A percentile compares a stretch with the other conserved stretches of the same genome.
phyloP scores from a whole-genome alignment of 306 rosid species.

The Dalbergia oliveri region DNA sequence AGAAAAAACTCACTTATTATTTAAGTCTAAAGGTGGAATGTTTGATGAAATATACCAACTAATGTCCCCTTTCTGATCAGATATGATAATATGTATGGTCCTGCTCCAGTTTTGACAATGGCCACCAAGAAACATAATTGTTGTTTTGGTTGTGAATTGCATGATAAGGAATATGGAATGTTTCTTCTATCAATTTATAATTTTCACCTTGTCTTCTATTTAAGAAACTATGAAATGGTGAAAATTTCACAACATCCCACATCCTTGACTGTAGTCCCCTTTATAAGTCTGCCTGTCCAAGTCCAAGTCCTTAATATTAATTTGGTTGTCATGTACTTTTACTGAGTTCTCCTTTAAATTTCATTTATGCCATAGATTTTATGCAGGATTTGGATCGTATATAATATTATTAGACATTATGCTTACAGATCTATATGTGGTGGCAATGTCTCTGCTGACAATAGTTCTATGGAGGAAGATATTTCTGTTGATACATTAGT shows the following conservation, averaged over 20 bases:
- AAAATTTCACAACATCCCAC: background rate
- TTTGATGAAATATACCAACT: background rate
- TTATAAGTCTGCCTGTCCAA: background rate
- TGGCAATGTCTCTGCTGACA: conserved; percentile 33
- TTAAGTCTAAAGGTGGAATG: background rate
- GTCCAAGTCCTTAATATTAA: too few species aligned
- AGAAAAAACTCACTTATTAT: background rate
- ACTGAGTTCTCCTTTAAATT: background rate
- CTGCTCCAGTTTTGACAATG: background rate
- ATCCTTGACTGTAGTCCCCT: background rate
- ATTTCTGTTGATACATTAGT: conserved; percentile 61
- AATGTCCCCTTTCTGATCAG: background rate
- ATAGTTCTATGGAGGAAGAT: conserved; percentile 49
- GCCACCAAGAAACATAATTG: background rate
- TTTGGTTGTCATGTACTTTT: background rate
- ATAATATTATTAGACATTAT: background rate
- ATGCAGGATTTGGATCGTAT: background rate
- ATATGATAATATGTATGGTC: background rate
- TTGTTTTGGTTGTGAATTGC: background rate
- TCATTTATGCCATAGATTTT: background rate
- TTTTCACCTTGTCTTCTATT: background rate
- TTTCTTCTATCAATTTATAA: background rate
- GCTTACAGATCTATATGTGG: conserved; percentile 59
- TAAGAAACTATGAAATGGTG: background rate
- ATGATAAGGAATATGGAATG: background rate